phyloP scores from a whole-genome alignment of 129 eudicot genomes.

The Artemisia argyi region DNA sequence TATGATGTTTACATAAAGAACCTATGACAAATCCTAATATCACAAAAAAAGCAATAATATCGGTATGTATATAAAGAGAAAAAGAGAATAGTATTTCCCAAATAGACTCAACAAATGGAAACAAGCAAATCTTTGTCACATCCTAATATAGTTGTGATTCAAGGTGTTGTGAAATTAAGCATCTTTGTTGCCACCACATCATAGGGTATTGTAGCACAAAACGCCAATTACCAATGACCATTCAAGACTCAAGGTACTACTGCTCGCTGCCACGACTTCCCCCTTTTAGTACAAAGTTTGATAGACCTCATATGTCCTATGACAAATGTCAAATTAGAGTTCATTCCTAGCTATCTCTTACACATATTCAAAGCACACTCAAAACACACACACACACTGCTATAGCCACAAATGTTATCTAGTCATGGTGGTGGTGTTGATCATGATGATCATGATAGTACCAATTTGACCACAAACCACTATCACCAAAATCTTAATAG shows the following conservation, averaged over 20 bases:
- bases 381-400: slow-evolving; percentile 26
- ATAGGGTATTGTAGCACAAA: slow-evolving; percentile 31
- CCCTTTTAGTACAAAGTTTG: slow-evolving; percentile 36
- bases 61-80: slow-evolving; percentile 30
- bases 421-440: slow-evolving; percentile 17
- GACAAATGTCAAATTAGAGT: slow-evolving; percentile 37
- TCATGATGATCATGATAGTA: slow-evolving; percentile 4
- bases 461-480: slow-evolving; percentile 20
- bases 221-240: slow-evolving; percentile 39
- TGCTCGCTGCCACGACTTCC: slow-evolving; percentile 26
- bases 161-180: slow-evolving; percentile 27
- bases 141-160: slow-evolving; percentile 38
- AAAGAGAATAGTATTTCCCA: slow-evolving; percentile 29
- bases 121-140: slow-evolving; percentile 40
- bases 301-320: slow-evolving; percentile 39
- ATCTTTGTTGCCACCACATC: slow-evolving; percentile 39
- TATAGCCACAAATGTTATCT: slow-evolving; percentile 35
- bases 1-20: slow-evolving; percentile 8
- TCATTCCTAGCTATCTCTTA: slow-evolving; percentile 30
- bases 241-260: slow-evolving; percentile 38
- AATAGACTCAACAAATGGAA: slow-evolving; percentile 42
- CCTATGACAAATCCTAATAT: slow-evolving; percentile 26
- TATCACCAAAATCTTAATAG: background rate
- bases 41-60: slow-evolving; percentile 25
- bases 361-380: slow-evolving; percentile 17